These are phyloP conservation scores for Nakaseomyces sp. DNA, from an alignment of 1,139 yeast species.

Conservation along the genomic window DNA sequence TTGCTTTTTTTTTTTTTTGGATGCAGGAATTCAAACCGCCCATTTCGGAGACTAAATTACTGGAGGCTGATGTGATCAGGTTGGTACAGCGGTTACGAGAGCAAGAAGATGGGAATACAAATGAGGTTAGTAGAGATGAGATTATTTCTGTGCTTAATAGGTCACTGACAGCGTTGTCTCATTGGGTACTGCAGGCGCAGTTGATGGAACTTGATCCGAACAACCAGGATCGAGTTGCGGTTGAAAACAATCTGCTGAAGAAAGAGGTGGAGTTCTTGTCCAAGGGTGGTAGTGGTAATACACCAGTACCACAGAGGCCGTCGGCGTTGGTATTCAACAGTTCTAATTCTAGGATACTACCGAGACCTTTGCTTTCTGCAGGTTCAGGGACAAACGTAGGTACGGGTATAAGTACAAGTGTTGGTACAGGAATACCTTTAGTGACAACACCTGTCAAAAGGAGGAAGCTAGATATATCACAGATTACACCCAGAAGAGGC, in stretches of 20 bases:
- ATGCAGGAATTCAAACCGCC: slow-evolving; percentile 5
- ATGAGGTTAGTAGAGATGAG: slow-evolving; percentile 7
- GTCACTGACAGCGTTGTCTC: slow-evolving; percentile 26
- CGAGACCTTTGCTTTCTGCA: neutral
- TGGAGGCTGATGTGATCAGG: slow-evolving; percentile 18
- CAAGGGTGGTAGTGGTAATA: neutral
- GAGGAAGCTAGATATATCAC: slow-evolving; percentile 1
- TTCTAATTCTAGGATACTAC: neutral
- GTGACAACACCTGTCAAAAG: neutral
- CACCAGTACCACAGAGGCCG: neutral
- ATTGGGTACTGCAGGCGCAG: slow-evolving; percentile 29
- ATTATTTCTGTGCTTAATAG: slow-evolving; percentile 21
- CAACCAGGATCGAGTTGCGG: slow-evolving; percentile 20
- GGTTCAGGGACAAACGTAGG: too few relatives aligned
- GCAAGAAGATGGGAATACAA: slow-evolving; percentile 10
- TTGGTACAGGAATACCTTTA: neutral
- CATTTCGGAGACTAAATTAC: slow-evolving; percentile 16
- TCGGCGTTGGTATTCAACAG: neutral
- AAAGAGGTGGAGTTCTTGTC: slow-evolving; percentile 20
- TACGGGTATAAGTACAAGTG: too few relatives aligned
- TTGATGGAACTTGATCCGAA: slow-evolving; percentile 20
- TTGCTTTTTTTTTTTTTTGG: neutral
- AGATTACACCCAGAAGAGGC: slow-evolving; percentile 3
- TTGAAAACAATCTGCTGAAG: slow-evolving; percentile 20
- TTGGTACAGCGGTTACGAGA: slow-evolving; percentile 16